Evolutionary conservation across 2,329 filamentous ascomycete species (phyloP).

Genomic region (Alternaria angustiovoidea): DNA sequence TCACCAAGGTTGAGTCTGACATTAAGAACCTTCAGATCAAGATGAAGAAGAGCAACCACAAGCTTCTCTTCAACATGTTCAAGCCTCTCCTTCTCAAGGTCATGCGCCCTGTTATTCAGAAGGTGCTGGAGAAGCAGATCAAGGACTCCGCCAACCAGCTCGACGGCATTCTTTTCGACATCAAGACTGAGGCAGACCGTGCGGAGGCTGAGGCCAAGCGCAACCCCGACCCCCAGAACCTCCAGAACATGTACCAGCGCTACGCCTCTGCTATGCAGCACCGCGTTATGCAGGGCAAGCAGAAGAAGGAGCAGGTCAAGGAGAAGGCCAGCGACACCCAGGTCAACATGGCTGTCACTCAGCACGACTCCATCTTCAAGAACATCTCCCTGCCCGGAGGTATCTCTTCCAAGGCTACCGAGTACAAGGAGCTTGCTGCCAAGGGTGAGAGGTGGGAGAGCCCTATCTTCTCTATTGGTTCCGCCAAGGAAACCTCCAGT

Average conservation of each 20-base stretch:
- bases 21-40: constrained; percentile 86
- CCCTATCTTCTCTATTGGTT: constrained; percentile 88
- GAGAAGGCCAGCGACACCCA: constrained; percentile 67
- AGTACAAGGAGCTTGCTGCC: constrained; percentile 85
- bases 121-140: constrained; percentile 88
- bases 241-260: constrained; percentile 84
- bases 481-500: constrained; percentile 73
- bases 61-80: constrained; percentile 83
- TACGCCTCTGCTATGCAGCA: constrained; percentile 80
- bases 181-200: constrained; percentile 84
- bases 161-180: constrained; percentile 75
- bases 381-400: constrained; percentile 85
- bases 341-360: constrained; percentile 83
- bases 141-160: constrained; percentile 80
- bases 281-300: constrained; percentile 75
- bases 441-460: constrained; percentile 96
- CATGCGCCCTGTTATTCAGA: constrained; percentile 83
- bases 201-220: constrained; percentile 71
- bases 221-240: constrained; percentile 72
- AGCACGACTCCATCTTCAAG: constrained; percentile 92
- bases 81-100: constrained; percentile 88
- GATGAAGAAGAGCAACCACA: constrained; percentile 94
- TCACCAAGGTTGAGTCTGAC: constrained; percentile 85
- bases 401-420: constrained; percentile 91
- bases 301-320: constrained; percentile 71